phyloP scores from a whole-genome alignment of 2,329 filamentous ascomycete species.

The Aschersonia sp. region DNA sequence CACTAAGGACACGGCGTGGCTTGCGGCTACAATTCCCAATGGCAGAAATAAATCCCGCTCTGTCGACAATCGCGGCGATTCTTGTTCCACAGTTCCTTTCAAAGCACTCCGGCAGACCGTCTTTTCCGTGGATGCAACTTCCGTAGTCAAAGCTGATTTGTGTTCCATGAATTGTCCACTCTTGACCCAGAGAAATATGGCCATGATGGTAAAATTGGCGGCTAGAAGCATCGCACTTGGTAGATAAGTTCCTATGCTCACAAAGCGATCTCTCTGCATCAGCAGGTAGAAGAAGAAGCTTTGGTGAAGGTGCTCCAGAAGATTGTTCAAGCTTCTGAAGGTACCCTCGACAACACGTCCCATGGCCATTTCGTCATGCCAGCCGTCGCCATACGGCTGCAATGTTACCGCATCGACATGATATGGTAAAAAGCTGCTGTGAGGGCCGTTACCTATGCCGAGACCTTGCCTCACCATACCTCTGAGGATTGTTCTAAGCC shows the following conservation, averaged over 20 bases:
- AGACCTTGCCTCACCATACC: conserved; percentile 89
- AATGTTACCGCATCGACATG: conserved; percentile 93
- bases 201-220: conserved; percentile 88
- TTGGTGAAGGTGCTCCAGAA: conserved; percentile 92
- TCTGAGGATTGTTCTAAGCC: conserved; percentile 74
- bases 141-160: background rate
- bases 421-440: conserved; percentile 94
- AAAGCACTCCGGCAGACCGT: conserved; percentile 3
- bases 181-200: conserved; percentile 84
- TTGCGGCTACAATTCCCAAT: conserved; percentile 52
- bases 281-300: conserved; percentile 99
- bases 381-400: conserved; percentile 77
- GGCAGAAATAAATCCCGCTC: conserved; percentile 61
- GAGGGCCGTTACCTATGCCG: conserved; percentile 76
- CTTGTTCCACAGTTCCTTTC: conserved; percentile 16
- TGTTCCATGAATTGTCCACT: conserved; percentile 45
- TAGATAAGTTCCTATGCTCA: conserved; percentile 94
- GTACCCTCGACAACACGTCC: conserved; percentile 80
- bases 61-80: conserved; percentile 11
- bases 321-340: conserved; percentile 87
- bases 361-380: conserved; percentile 96
- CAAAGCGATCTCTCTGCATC: conserved; percentile 82
- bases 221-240: conserved; percentile 96
- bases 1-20: conserved; percentile 64
- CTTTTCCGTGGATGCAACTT: background rate